Conservation (phyloP, 2,329 filamentous ascomycete species). For the Clarireedia homoeocarpa region DNA sequence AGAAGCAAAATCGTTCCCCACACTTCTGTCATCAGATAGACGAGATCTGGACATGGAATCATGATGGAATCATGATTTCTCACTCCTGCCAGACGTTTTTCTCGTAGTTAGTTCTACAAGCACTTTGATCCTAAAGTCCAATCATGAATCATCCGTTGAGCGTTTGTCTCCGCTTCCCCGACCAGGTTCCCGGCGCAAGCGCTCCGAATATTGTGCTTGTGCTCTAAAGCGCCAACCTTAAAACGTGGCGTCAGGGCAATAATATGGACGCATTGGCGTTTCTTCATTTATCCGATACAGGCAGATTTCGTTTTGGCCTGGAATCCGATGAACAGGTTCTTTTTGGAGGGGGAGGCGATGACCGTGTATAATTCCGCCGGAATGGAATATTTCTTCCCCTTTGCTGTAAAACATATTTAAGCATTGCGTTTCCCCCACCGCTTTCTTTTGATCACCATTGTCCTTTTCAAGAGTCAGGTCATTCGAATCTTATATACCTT, state of each 20-base stretch:
- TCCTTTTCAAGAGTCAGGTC: neutral
- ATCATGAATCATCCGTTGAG: neutral
- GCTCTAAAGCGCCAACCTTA: no score
- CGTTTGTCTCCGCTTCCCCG: neutral
- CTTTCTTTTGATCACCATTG: neutral
- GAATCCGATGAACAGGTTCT: neutral
- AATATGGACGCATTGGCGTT: neutral
- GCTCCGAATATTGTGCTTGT: neutral
- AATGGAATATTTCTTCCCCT: neutral
- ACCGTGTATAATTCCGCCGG: neutral
- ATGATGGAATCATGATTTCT: no score
- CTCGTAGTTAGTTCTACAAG: neutral
- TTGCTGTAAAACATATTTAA: neutral
- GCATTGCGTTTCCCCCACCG: neutral
- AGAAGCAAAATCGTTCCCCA: neutral
- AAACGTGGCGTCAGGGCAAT: neutral
- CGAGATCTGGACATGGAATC: neutral
- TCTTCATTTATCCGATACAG: conserved; percentile 9
- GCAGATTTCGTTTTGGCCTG: conserved; percentile 2
- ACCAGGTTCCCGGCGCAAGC: neutral
- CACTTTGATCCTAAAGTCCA: neutral
- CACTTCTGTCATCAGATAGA: neutral
- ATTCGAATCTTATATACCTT: neutral
- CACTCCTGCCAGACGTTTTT: neutral
- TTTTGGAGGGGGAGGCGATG: neutral